These are phyloP conservation scores for Udeniomyces megalosporus DNA, from an alignment of 768 basidiomycete genomes.

Conservation along the genomic window DNA sequence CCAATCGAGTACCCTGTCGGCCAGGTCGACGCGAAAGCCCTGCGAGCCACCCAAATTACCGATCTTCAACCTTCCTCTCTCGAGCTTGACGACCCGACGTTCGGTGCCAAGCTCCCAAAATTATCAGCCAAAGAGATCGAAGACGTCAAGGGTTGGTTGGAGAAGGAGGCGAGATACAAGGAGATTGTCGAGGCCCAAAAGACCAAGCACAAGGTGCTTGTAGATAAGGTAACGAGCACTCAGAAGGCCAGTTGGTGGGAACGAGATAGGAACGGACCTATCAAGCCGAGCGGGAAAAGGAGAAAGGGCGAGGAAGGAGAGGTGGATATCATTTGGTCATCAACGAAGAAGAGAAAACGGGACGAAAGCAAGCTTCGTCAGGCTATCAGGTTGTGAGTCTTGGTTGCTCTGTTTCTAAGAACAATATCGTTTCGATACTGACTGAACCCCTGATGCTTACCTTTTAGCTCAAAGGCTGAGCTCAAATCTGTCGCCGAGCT, in stretches of 20 bases:
- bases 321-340: constrained; percentile 43
- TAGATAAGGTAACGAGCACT: constrained; percentile 33
- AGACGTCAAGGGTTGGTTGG: constrained; percentile 48
- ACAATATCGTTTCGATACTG: background rate
- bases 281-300: constrained; percentile 34
- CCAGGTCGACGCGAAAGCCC: background rate
- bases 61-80: background rate
- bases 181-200: constrained; percentile 16
- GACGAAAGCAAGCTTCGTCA: constrained; percentile 36
- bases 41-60: background rate
- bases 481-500: constrained; percentile 28
- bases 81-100: constrained; percentile 33
- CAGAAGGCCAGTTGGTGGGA: constrained; percentile 47
- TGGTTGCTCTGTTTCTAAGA: constrained; percentile 9
- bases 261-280: constrained; percentile 35
- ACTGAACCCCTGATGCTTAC: background rate
- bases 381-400: constrained; percentile 57
- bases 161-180: constrained; percentile 38
- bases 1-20: background rate
- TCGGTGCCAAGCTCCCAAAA: constrained; percentile 33
- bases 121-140: constrained; percentile 40
- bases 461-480: constrained; percentile 25
- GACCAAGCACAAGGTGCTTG: constrained; percentile 28
- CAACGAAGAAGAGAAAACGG: constrained; percentile 32
- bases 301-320: constrained; percentile 30